phyloP scores from a whole-genome alignment of 768 basidiomycete species.

The Tulasnella sp. region DNA sequence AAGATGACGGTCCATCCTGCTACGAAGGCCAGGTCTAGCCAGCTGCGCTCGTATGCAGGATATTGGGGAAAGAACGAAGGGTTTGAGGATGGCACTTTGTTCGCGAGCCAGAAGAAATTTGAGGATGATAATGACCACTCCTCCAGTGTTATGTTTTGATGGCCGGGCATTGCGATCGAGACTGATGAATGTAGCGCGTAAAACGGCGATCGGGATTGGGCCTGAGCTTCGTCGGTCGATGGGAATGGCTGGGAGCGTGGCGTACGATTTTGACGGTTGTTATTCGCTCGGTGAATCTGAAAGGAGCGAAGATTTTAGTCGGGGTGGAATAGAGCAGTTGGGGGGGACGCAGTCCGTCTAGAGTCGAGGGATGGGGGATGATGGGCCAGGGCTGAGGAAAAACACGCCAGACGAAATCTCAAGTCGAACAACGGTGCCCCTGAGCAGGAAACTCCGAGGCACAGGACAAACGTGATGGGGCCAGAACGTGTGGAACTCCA shows the following conservation, averaged over 20 bases:
- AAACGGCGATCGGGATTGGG: neutral
- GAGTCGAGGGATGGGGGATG: slow-evolving; percentile 6
- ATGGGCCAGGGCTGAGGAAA: neutral
- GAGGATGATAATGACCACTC: neutral
- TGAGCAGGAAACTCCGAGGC: neutral
- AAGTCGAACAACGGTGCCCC: neutral
- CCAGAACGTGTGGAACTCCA: neutral
- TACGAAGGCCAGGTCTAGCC: slow-evolving; percentile 69
- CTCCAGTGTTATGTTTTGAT: neutral
- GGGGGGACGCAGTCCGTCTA: slow-evolving; percentile 3
- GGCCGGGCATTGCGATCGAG: slow-evolving; percentile 5
- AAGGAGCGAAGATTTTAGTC: neutral
- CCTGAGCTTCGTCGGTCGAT: slow-evolving; percentile 11
- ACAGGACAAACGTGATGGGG: slow-evolving; percentile 6
- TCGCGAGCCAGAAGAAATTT: slow-evolving; percentile 14
- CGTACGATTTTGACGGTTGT: neutral
- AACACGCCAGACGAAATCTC: slow-evolving; percentile 15
- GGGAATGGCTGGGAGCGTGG: neutral
- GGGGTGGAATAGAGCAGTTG: slow-evolving; percentile 4
- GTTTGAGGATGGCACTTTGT: neutral
- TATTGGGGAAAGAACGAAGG: slow-evolving; percentile 26
- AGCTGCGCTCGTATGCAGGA: slow-evolving; percentile 14
- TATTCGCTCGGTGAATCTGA: neutral
- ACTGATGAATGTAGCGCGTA: slow-evolving; percentile 5
- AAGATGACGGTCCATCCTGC: slow-evolving; percentile 79